Conservation (phyloP, 2,329 filamentous ascomycete genomes). For the Dothistroma pini region DNA sequence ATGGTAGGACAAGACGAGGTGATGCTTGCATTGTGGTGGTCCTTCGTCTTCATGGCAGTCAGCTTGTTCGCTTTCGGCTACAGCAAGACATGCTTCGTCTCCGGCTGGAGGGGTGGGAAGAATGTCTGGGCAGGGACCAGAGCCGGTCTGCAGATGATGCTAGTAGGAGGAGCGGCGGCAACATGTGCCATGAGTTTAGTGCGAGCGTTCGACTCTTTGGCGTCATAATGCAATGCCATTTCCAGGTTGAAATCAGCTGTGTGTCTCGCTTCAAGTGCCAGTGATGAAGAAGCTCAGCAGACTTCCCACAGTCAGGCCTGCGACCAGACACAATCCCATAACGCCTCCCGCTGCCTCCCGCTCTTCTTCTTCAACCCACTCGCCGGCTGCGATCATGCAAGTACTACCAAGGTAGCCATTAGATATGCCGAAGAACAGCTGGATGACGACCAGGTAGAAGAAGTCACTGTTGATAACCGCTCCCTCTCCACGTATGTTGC, state of each 20-base stretch:
- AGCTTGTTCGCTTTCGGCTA: slow-evolving; percentile 62
- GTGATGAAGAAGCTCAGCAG: slow-evolving; percentile 77
- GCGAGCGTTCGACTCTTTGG: slow-evolving; percentile 17
- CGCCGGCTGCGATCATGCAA: slow-evolving; percentile 85
- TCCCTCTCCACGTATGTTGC: slow-evolving; percentile 77
- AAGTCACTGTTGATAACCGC: slow-evolving; percentile 73
- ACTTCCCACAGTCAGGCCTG: slow-evolving; percentile 79
- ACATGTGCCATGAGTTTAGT: slow-evolving; percentile 57
- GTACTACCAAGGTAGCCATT: slow-evolving; percentile 85
- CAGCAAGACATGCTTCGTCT: slow-evolving; percentile 49
- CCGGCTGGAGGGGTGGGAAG: slow-evolving; percentile 43
- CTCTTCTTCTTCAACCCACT: slow-evolving; percentile 79
- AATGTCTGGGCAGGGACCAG: slow-evolving; percentile 48
- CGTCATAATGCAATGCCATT: not conserved
- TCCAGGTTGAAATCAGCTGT: not conserved
- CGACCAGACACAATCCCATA: slow-evolving; percentile 88
- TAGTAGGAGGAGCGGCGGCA: slow-evolving; percentile 62
- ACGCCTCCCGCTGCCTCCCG: slow-evolving; percentile 87
- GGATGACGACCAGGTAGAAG: slow-evolving; percentile 83
- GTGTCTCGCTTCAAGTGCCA: slow-evolving; percentile 20
- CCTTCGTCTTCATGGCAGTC: slow-evolving; percentile 57
- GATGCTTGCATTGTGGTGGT: slow-evolving; percentile 54
- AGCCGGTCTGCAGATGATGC: slow-evolving; percentile 61
- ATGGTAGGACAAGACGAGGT: slow-evolving; percentile 40
- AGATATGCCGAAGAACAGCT: slow-evolving; percentile 75